Evolutionary conservation across 2,329 filamentous ascomycete species (phyloP), one percentile per base, ranked within the genome.

Genomic region (Arthrobotrys sphaeroides): DNA sequence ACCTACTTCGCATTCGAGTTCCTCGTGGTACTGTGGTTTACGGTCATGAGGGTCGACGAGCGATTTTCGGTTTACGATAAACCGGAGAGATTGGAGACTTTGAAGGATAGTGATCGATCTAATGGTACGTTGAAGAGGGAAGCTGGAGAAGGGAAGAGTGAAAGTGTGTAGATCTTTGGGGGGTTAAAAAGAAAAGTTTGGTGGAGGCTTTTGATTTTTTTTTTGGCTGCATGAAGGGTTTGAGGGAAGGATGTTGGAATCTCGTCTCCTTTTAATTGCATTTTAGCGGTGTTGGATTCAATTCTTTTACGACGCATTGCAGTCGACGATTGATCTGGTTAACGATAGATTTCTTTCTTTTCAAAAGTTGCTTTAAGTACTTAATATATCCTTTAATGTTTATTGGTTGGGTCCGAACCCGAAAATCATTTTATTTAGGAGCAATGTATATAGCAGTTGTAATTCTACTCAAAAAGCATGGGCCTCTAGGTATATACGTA

Each of bases 1-100:
- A 91, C 95, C 84, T 91, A 92, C 83, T 96, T 91, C 80, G 84
- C 84, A 13, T 85, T 94, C 38, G 93, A 96, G 82, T 83, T 94
- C 42, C 80, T 90, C 22, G 88, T 93, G 38, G 85, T 94, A 3
- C 86, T 85, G 62, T 83, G 89, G 6, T 94, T 91, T 82, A 86
- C 89, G 0, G 80, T 90, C 13, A 82, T 86, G 18, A 87, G 93
- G 31, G 89, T 95, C 76, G 93, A 96, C 81, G 85, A 86, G 76
- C 87, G 91, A 43, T 96, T 94, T 83, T 86, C 90, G 80, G 84
- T 95, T 22, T 91, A 91, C 0, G 84, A 95, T 80, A 79, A 79
- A 65, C 66, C 66, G n/a, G 77, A 79, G 57, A 49, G 51, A 26
- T 45, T 75, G 47, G 33, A 45, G 26, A 68, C 64, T 13, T 31